Conservation (phyloP, 2,329 filamentous ascomycete genomes). For the Ophiostoma piceae region DNA sequence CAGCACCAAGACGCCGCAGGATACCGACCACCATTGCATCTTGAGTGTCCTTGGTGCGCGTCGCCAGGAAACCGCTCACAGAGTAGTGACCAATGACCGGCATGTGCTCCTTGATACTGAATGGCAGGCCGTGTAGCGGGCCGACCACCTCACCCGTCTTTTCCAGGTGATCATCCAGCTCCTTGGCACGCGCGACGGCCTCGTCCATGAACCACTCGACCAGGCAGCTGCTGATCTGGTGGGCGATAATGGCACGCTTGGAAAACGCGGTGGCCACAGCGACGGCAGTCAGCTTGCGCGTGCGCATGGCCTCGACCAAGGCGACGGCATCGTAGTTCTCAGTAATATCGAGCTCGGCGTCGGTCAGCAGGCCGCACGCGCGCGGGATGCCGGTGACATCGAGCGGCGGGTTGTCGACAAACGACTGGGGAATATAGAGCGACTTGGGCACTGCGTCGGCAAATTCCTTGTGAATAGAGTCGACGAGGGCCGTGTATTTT, state of each 20-base stretch:
- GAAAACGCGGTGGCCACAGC: conserved; percentile 22
- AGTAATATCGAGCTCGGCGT: conserved; percentile 21
- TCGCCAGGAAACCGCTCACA: conserved; percentile 15
- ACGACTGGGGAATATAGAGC: conserved; percentile 7
- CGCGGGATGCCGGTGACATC: conserved; percentile 19
- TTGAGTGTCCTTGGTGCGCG: conserved; percentile 24
- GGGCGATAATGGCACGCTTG: conserved; percentile 21
- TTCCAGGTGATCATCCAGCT: conserved; percentile 34
- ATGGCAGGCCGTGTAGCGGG: conserved; percentile 42
- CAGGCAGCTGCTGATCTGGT: conserved; percentile 38
- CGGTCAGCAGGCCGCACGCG: conserved; percentile 20
- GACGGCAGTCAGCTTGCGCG: conserved; percentile 18
- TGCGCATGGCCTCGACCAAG: conserved; percentile 14
- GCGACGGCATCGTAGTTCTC: conserved; percentile 20
- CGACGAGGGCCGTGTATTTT: conserved; percentile 10
- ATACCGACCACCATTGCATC: conserved; percentile 28
- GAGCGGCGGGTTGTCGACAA: conserved; percentile 10
- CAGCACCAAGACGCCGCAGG: conserved; percentile 29
- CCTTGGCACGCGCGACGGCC: conserved; percentile 33
- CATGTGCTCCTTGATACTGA: conserved; percentile 38
- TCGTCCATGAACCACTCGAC: conserved; percentile 39
- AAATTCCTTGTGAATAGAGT: not conserved
- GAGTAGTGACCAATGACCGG: conserved; percentile 20
- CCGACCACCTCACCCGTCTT: conserved; percentile 33
- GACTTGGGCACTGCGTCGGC: conserved; percentile 1